These are phyloP conservation scores for Paramecium octaurelia DNA, from an alignment of 73 alveolate genomes.

Conservation along the genomic window DNA sequence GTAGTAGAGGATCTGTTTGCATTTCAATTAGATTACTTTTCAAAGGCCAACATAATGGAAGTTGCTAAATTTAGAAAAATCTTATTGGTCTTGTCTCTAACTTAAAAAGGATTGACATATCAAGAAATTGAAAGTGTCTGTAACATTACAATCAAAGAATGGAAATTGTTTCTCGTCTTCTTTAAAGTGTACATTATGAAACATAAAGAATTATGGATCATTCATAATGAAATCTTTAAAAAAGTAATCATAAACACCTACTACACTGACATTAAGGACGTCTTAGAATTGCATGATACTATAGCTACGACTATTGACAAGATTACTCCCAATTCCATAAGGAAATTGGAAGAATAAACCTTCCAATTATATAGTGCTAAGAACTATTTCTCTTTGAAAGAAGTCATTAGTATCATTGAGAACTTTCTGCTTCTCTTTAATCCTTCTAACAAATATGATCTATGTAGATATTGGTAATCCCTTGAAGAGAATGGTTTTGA, in stretches of 20 bases:
- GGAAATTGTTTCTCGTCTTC: slow-evolving; percentile 54
- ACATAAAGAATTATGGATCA: slow-evolving; percentile 54
- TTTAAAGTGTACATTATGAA: slow-evolving; percentile 44
- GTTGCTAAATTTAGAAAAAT: neutral
- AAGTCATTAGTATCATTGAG: slow-evolving; percentile 47
- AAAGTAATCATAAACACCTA: slow-evolving; percentile 30
- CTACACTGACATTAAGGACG: neutral
- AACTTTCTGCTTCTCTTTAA: slow-evolving; percentile 53
- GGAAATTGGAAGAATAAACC: slow-evolving; percentile 59
- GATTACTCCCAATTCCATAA: slow-evolving; percentile 39
- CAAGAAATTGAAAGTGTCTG: slow-evolving; percentile 23
- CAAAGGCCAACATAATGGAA: neutral
- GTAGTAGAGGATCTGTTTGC: slow-evolving; percentile 36
- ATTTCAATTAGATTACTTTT: slow-evolving; percentile 8
- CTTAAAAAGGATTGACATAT: slow-evolving; percentile 55
- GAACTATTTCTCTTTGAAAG: slow-evolving; percentile 40
- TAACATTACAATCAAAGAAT: neutral
- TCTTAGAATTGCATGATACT: neutral
- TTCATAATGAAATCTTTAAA: slow-evolving; percentile 56
- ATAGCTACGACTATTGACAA: slow-evolving; percentile 46
- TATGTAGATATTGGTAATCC: slow-evolving; percentile 74
- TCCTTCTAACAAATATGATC: slow-evolving; percentile 71
- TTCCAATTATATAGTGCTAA: slow-evolving; percentile 40
- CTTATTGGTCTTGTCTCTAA: slow-evolving; percentile 26
- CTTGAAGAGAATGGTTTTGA: slow-evolving; percentile 71